Base-by-base conservation (phyloP, 495 filamentous ascomycete species). In the Neohortaea acidophila region DNA sequence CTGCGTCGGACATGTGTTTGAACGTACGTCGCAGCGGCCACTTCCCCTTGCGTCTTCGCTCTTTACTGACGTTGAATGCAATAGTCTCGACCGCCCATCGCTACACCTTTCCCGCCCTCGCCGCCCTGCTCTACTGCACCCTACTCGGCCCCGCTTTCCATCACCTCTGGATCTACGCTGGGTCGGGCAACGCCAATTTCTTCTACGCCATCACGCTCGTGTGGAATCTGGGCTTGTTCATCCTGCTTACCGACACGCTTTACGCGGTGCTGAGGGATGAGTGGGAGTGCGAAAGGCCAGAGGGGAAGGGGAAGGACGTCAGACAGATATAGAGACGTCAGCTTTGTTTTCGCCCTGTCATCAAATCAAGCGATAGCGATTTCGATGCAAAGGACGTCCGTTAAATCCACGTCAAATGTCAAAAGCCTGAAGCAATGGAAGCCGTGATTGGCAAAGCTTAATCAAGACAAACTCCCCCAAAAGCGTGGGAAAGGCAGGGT, bases 171-270 rank as follows among this genome's bases (percentile, higher is more conserved):
- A 92, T 96, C 45, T 97, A 97, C 53, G 91, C 89, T 14, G 89
- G 89, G 26, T 91, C 82, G 23, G 89, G 91, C 21, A 97, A 97
- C 52, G 89, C 89, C 27, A 97, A 97, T 57, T 97, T 97, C 63
- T 97, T 96, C 62, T 97, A 97, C 52, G 89, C 89, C 51, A 96
- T 97, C 53, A 97, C 89, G 3, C 68, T 97, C 0, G 89, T 96
- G 12, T 97, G 89, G 89, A 89, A 83, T 51, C 60, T 97, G 2
- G 89, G 84, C 0, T 65, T 84, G 26, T 84, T 82, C 1, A 66
- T 83, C 22, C 53, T 94, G 21, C 69, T 94, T 0, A 81, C 76
- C 7, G 89, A 97, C 53, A 66, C 76, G 32, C 60, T 94, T 2
- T 97, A 87, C 59, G 84, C 86, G 0, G 81, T 84, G 5, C 62